Conservation (phyloP, 1,139 yeast genomes). For the Diutina siamensis region DNA sequence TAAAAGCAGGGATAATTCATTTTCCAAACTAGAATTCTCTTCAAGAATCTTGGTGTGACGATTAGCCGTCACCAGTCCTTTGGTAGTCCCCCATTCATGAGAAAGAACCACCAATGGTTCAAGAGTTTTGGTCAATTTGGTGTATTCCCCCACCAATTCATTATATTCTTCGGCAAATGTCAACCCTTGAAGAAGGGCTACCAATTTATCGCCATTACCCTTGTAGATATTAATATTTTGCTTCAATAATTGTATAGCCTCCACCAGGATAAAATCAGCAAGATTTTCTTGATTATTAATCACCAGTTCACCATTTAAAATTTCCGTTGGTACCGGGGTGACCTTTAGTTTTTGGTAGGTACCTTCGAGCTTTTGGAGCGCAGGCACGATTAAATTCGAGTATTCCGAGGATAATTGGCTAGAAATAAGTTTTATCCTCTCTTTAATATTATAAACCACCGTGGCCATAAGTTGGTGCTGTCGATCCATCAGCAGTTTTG, state of each 20-base stretch:
- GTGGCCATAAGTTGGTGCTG: background rate
- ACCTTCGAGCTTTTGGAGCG: background rate
- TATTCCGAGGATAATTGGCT: background rate
- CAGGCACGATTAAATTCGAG: background rate
- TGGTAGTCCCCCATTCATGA: background rate
- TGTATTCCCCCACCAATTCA: background rate
- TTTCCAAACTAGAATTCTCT: slow-evolving; percentile 46
- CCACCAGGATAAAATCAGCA: slow-evolving; percentile 1
- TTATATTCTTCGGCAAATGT: background rate
- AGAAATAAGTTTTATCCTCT: no score
- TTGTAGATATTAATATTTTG: background rate
- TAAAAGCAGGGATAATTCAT: slow-evolving; percentile 57
- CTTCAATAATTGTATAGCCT: background rate
- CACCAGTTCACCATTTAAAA: background rate
- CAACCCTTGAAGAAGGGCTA: background rate
- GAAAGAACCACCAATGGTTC: background rate
- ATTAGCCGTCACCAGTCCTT: background rate
- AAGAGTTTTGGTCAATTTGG: background rate
- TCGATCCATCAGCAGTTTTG: background rate
- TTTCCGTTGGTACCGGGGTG: background rate
- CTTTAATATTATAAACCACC: background rate
- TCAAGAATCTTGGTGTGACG: slow-evolving; percentile 6
- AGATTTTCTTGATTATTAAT: background rate
- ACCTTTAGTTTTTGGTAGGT: background rate
- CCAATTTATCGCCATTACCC: background rate